phyloP scores from a whole-genome alignment of 805 yeast species.

The Kregervanrija fluxuum region DNA sequence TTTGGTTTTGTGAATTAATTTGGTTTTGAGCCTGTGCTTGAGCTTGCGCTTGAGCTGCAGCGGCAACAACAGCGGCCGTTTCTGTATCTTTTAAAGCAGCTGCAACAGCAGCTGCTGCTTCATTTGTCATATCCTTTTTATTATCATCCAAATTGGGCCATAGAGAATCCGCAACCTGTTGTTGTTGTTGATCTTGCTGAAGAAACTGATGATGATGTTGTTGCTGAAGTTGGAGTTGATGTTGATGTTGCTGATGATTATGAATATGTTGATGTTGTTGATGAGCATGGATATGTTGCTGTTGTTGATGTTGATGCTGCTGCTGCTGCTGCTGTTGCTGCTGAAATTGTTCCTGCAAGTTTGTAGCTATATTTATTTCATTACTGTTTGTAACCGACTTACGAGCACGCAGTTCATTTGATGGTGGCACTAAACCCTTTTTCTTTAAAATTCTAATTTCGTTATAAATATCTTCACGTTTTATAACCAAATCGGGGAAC shows the following conservation, averaged over 20 bases:
- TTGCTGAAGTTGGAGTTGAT: conserved; percentile 2
- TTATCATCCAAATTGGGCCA: neutral
- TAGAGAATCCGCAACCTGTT: conserved; percentile 1
- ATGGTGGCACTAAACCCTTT: conserved; percentile 30
- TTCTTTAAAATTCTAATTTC: conserved; percentile 51
- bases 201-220: conserved; percentile 1
- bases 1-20: conserved; percentile 5
- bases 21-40: conserved; percentile 6
- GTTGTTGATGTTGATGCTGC: neutral
- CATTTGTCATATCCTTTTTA: conserved; percentile 12
- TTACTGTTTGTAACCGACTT: conserved; percentile 7
- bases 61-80: conserved; percentile 22
- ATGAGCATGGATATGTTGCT: neutral
- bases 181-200: conserved; percentile 11
- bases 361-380: neutral
- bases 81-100: conserved; percentile 7
- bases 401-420: conserved; percentile 20
- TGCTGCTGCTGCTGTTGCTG: neutral
- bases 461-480: conserved; percentile 51
- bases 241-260: conserved; percentile 1
- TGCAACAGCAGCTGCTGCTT: conserved; percentile 8
- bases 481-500: conserved; percentile 46
- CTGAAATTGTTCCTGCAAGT: neutral
- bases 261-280: neutral
- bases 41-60: conserved; percentile 9